Base-by-base conservation (phyloP, 169 alveolate genomes). In the Eimeria falciformis region DNA sequence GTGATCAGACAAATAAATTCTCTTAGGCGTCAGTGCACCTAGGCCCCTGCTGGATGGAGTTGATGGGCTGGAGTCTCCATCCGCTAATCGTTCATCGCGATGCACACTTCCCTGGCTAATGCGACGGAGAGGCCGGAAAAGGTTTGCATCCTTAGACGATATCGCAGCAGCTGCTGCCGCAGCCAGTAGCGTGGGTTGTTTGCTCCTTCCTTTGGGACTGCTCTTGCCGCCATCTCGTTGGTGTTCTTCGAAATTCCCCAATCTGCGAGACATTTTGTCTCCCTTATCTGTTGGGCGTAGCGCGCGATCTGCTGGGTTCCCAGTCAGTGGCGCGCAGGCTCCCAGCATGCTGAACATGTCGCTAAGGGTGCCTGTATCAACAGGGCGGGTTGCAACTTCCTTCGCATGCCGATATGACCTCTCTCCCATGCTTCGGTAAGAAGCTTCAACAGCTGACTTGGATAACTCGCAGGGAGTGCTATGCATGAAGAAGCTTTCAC, bases 281-380 rank as follows among this genome's bases (percentile, higher is more conserved):
- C 18, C 89, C 7, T 9, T 56, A 11, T 81, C 73, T 33, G 27
- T 55, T 25, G 71, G 14, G 45, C 40, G 47, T 18, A 27, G 58
- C 27, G 50, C 43, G 21, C 89, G 77, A 12, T 45, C 47, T 18
- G 53, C 37, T 27, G 89, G 43, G 25, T 50, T 55, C 27, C 89
- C 89, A n/a, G 89, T 47, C n/a, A 81, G n/a, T 50, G 89, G 75
- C 17, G 77, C 89, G 58, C 89, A 81, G 37, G 89, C 71, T 27
- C 89, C 89, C 11, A 81, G 53, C 89, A 81, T 81, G 77, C 75
- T 81, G 89, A 81, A 81, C 71, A 81, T 55, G 77, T 75, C 47
- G 75, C 89, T 81, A 37, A 81, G 47, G 4, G 89, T 55, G 53
- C 58, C 55, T 29, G 89, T 18, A 53, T 56, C 89, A 33, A 81